Evolutionary conservation across 257 asterid species (phyloP).

Genomic region (Solanum boliviense): DNA sequence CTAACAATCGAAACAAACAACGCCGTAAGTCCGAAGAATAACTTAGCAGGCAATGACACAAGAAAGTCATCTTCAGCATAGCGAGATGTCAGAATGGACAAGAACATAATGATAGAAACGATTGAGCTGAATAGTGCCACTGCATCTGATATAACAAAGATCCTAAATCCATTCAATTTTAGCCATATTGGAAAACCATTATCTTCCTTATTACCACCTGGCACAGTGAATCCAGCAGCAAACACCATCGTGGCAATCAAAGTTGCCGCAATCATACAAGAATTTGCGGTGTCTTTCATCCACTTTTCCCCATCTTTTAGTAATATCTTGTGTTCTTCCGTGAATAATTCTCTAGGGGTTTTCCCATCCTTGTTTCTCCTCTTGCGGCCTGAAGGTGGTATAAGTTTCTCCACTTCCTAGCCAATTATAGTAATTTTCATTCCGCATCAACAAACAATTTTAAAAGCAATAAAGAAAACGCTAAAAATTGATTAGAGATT

Average conservation of each 20-base stretch:
- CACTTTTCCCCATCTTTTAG: slow-evolving; percentile 22
- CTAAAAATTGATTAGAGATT: no score
- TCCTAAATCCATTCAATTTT: background rate
- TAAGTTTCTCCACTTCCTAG: background rate
- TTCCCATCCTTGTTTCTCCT: background rate
- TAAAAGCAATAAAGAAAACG: background rate
- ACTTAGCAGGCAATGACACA: background rate
- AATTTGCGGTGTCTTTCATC: slow-evolving; percentile 28
- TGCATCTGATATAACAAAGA: slow-evolving; percentile 13
- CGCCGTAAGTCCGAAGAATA: background rate
- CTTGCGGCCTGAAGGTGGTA: background rate
- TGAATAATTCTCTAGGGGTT: slow-evolving; percentile 10
- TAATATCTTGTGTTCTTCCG: slow-evolving; percentile 9
- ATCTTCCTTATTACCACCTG: slow-evolving; percentile 13
- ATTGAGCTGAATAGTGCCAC: slow-evolving; percentile 4
- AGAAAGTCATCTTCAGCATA: slow-evolving; percentile 1
- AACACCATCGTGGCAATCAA: slow-evolving; percentile 24
- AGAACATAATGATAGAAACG: slow-evolving; percentile 3
- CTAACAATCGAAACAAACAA: background rate
- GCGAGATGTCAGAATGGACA: slow-evolving; percentile 1
- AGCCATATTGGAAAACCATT: slow-evolving; percentile 11
- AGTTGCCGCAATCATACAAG: slow-evolving; percentile 25
- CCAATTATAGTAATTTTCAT: background rate
- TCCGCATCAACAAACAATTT: background rate
- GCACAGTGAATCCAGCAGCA: slow-evolving; percentile 26